Conservation (phyloP, 1,139 yeast genomes). For the Diutina siamensis region DNA sequence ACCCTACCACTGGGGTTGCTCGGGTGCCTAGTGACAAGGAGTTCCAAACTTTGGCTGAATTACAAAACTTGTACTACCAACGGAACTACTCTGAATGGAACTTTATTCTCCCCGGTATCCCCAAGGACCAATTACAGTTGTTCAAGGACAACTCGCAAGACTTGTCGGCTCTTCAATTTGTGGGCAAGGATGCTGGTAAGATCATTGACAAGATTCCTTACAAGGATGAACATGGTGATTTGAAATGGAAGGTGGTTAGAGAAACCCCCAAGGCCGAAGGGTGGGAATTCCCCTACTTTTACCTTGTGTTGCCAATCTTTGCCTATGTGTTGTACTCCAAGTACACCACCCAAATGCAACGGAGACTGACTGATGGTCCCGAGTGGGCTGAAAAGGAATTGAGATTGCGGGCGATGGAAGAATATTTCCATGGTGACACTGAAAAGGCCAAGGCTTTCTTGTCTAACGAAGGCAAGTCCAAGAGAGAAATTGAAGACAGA, state of each 20-base stretch:
- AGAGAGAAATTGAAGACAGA: conserved; percentile 52
- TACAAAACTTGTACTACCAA: conserved; percentile 50
- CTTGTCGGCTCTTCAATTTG: conserved; percentile 49
- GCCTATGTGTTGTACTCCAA: conserved; percentile 32
- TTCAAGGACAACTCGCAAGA: conserved; percentile 55
- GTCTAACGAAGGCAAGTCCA: conserved; percentile 43
- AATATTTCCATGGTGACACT: conserved; percentile 47
- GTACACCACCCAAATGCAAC: conserved; percentile 34
- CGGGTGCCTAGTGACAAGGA: conserved; percentile 63
- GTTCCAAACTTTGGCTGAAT: conserved; percentile 62
- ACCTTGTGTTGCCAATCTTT: conserved; percentile 57
- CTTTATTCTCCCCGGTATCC: conserved; percentile 42
- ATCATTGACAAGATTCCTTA: conserved; percentile 79
- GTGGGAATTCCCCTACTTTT: conserved; percentile 71
- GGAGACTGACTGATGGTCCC: conserved; percentile 34
- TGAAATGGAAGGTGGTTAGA: conserved; percentile 70
- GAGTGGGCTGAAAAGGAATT: conserved; percentile 85
- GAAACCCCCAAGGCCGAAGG: conserved; percentile 71
- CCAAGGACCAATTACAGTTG: conserved; percentile 45
- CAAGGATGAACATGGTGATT: conserved; percentile 67
- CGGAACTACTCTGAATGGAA: conserved; percentile 55
- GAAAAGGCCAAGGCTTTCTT: conserved; percentile 47
- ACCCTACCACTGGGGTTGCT: conserved; percentile 61
- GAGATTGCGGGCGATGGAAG: conserved; percentile 68
- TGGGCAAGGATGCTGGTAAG: conserved; percentile 49